phyloP scores from a whole-genome alignment of 1,139 yeast genomes.

The Pichia sp. region DNA sequence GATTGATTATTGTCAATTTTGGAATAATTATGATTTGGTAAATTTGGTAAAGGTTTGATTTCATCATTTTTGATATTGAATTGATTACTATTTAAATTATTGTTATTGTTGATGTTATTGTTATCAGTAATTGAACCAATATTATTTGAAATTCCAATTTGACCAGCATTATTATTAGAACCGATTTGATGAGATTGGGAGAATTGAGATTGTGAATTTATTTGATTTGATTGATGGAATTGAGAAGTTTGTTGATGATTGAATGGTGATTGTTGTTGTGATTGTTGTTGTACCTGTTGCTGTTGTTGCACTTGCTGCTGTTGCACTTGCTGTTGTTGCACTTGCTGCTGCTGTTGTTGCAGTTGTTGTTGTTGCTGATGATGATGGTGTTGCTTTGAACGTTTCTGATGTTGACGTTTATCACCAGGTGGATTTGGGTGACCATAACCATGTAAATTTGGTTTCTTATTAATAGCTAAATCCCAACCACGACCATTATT shows the following conservation, averaged over 20 bases:
- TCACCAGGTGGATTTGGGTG: constrained; percentile 63
- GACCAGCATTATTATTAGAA: constrained; percentile 5
- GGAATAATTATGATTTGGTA: constrained; percentile 20
- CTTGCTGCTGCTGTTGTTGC: constrained; percentile 9
- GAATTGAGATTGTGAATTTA: constrained; percentile 10
- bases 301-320: not conserved
- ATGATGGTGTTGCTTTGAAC: constrained; percentile 19
- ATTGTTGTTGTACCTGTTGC: constrained; percentile 11
- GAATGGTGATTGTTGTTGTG: constrained; percentile 7
- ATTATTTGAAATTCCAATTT: constrained; percentile 7
- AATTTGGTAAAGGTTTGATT: constrained; percentile 27
- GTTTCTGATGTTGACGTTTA: constrained; percentile 44
- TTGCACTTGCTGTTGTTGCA: constrained; percentile 15
- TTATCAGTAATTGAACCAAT: constrained; percentile 2
- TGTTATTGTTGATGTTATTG: constrained; percentile 3
- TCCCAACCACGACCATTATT: constrained; percentile 84
- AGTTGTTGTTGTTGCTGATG: constrained; percentile 11
- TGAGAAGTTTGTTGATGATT: constrained; percentile 8
- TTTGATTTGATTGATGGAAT: constrained; percentile 1
- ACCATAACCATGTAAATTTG: constrained; percentile 75
- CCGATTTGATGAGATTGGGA: constrained; percentile 2
- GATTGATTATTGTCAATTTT: constrained; percentile 19
- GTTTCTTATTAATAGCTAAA: constrained; percentile 66
- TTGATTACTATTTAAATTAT: too few species aligned
- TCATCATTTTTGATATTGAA: constrained; percentile 12